Evolutionary conservation across 108 stramenopile species (phyloP), one percentile per base, ranked within the genome.

Genomic region (Conticribra weissflogii): DNA sequence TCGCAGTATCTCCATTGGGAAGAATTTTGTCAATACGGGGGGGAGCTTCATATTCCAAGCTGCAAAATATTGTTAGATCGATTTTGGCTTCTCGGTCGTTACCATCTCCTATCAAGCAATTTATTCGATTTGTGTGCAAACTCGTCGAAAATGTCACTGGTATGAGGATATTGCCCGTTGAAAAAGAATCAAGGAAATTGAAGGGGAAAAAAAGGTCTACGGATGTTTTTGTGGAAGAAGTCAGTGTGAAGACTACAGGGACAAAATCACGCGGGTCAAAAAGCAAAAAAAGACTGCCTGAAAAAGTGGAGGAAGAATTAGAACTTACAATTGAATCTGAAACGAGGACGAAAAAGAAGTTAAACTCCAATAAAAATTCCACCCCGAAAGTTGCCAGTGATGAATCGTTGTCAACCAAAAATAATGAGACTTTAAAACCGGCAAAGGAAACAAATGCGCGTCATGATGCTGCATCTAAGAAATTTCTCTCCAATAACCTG

Each of bases 401-500:
- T 12, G 36, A 5, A 41, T 41, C 36, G 36, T 9, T 41, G 53
- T 4, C 28, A 32, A 45, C 3, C 29, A 47, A 23, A 30, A 57
- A 46, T 29, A 24, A 25, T 3, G 29, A 14, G 34, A 14, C 59
- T n/a, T 16, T 14, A 5, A 19, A 33, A 30, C 27, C 65, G 15
- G 23, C 64, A 32, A 41, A 15, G 50, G 46, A 7, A 66, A 55
- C 34, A 57, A 66, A 72, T 63, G 21, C 76, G 54, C 74, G 79
- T 2, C 47, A 67, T 9, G 81, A 84, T 28, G 80, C 89, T 12
- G 71, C 72, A 1, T 72, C 67, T 54, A 68, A 85, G 50, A 84
- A 88, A 51, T 88, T 91, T 47, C 34, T 91, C 9, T 47, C 76
- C 16, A 79, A 66, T 23, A 76, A 68, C 18, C 59, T 91, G 24